A percentile compares a stretch with the other conserved stretches of the same genome.
These are phyloP conservation scores for Colletotrichum neosansevieriae DNA, from an alignment of 2,329 filamentous ascomycete genomes.

Conservation along the genomic window DNA sequence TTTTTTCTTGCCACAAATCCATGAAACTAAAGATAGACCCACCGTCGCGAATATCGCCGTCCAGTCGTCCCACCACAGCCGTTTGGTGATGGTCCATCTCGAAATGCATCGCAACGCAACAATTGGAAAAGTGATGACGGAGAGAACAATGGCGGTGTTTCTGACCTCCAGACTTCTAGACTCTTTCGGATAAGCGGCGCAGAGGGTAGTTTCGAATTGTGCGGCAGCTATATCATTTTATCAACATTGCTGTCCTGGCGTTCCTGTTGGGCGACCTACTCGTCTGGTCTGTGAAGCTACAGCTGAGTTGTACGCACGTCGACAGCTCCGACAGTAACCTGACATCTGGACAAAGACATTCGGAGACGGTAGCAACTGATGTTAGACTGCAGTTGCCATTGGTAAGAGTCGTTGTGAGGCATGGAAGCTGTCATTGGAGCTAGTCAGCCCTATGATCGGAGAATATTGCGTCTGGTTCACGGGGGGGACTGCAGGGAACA, in stretches of 20 bases:
- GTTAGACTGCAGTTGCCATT: conserved; percentile 39
- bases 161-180: conserved; percentile 42
- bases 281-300: conserved; percentile 40
- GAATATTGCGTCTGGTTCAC: conserved; percentile 8
- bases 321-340: conserved; percentile 36
- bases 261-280: conserved; percentile 10
- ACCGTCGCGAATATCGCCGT: conserved; percentile 35
- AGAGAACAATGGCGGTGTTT: conserved; percentile 44
- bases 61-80: conserved; percentile 43
- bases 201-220: conserved; percentile 31
- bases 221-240: conserved; percentile 8
- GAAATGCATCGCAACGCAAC: conserved; percentile 42
- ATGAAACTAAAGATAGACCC: background rate
- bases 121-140: conserved; percentile 34
- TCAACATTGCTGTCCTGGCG: background rate
- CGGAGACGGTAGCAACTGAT: conserved; percentile 28
- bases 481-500: background rate
- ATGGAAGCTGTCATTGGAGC: conserved; percentile 31
- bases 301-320: conserved; percentile 41
- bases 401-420: conserved; percentile 20
- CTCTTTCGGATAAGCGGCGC: conserved; percentile 41
- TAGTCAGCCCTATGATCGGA: conserved; percentile 29
- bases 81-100: conserved; percentile 34
- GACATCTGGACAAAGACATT: conserved; percentile 41
- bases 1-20: too few relatives aligned